Evolutionary conservation across 768 basidiomycete species (phyloP), one percentile per base, ranked within the genome.

Genomic region (Asterophora lycoperdoides): DNA sequence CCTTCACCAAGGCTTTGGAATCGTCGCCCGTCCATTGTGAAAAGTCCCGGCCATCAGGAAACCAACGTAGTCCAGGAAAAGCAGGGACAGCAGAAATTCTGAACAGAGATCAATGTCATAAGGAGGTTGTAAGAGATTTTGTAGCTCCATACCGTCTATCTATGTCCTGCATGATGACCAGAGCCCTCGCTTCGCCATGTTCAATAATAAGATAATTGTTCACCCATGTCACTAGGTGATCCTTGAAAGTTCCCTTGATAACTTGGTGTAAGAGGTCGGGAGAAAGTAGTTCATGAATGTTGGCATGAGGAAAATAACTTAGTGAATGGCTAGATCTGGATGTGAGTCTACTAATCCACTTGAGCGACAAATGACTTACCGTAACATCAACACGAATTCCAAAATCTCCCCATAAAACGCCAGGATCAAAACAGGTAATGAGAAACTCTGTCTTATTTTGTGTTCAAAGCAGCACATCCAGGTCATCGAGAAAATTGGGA

Each of bases 201-300:
- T 29, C 37, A 3, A 48, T 5, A 1, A 35, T 11, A 4, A 76
- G 53, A 37, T 69, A 73, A 8, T 66, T 51, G 1, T 45, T 40
- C 1, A 70, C 63, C 72, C 71, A 72, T 11, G 35, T 34, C 1
- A 71, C 65, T 5, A 72, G 54, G 37, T 70, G 68, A 37, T 69
- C 68, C 45, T 70, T 70, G 57, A 70, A 70, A 2, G 54, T 58
- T 8, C 67, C 67, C 44, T 68, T 68, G 46, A 71, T 67, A 19
- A 71, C 17, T 53, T 67, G 7, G 59, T 39, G 8, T 43, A 66
- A 56, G 29, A 66, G 63, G 43, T 66, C 57, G 1, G 54, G 52
- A 15, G 58, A 54, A 0, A 65, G 45, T 1, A 52, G 46, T 28
- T 59, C 4, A 37, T 59, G 41, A n/a, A 56, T 56, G 3, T 41